Base-by-base conservation (phyloP, 2,329 filamentous ascomycete species). In the Periglandula ipomoeae region DNA sequence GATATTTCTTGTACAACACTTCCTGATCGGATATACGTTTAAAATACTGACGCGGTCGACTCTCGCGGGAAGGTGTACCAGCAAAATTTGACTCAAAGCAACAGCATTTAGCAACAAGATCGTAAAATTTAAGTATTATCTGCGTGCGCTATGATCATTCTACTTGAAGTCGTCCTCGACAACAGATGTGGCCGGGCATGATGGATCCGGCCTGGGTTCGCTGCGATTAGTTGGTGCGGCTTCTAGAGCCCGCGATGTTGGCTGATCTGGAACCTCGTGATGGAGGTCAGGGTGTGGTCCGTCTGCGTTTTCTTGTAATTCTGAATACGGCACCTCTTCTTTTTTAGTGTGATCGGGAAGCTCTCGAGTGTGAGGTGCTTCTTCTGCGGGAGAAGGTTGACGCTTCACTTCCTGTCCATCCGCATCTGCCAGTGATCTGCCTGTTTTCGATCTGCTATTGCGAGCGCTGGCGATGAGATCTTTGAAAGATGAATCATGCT, bases 391-490 rank as follows among this genome's bases (percentile, higher is more conserved):
- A 7, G 15, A 22, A 11, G 15, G 22, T 13, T 19, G 32, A 34
- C 11, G 34, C 10, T 44, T 46, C 43, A 24, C 40, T 50, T 44
- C 35, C 24, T 46, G 8, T 37, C 34, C 32, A 26, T 39, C 30
- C 23, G 45, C 46, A n/a, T 53, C 13, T 27, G 42, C 44, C 4
- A 27, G 13, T 13, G 11, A 7, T 26, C n/a, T 23, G 7, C 50
- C 47, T 9, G 57, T 76, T 79, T 65, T 71, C 73, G 23, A 13
- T 35, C 24, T 45, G 24, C 41, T 49, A 11, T 34, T 49, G 52
- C 79, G 78, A 15, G 91, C 93, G 56, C 78, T 82, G 3, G 82
- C 84, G 58, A 97, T 91, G 40, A 98, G 65, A 39, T 85, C 77
- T 52, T 83, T 81, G 63, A 95, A 98, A 1, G 89, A 84, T 17